These are phyloP conservation scores for Saccharomycopsis fibuligera DNA, from an alignment of 805 yeast genomes.

Conservation along the genomic window DNA sequence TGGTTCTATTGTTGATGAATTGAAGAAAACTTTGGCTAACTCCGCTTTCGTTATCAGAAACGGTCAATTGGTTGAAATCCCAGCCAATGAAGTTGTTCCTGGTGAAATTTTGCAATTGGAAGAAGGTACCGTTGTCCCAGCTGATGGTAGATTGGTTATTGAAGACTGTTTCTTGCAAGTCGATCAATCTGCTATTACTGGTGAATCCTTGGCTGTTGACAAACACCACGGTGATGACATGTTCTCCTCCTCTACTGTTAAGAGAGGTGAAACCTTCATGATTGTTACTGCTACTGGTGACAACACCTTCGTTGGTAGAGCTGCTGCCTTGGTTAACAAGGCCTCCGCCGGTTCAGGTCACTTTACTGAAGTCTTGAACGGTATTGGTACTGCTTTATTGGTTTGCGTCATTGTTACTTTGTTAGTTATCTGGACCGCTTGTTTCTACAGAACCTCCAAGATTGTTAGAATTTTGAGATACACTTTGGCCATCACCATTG, in stretches of 20 bases:
- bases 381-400: conserved; percentile 89
- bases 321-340: conserved; percentile 93
- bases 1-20: conserved; percentile 94
- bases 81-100: conserved; percentile 83
- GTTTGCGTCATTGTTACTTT: conserved; percentile 84
- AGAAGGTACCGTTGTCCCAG: conserved; percentile 89
- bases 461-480: conserved; percentile 85
- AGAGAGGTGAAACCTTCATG: conserved; percentile 94
- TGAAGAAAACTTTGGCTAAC: conserved; percentile 91
- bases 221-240: conserved; percentile 81
- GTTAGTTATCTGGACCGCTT: conserved; percentile 85
- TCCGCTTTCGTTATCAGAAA: conserved; percentile 81
- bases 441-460: conserved; percentile 86
- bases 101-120: conserved; percentile 91
- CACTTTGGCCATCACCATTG: conserved; percentile 92
- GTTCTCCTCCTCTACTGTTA: conserved; percentile 90
- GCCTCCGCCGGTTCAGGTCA: conserved; percentile 93
- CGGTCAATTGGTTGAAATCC: conserved; percentile 68
- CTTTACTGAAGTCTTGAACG: conserved; percentile 95
- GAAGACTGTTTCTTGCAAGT: conserved; percentile 84
- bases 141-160: conserved; percentile 85
- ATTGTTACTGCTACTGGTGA: conserved; percentile 94
- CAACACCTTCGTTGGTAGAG: conserved; percentile 93
- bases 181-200: conserved; percentile 95
- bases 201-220: conserved; percentile 95